Conservation (phyloP, 805 yeast genomes). For the Brettanomyces bruxellensis region DNA sequence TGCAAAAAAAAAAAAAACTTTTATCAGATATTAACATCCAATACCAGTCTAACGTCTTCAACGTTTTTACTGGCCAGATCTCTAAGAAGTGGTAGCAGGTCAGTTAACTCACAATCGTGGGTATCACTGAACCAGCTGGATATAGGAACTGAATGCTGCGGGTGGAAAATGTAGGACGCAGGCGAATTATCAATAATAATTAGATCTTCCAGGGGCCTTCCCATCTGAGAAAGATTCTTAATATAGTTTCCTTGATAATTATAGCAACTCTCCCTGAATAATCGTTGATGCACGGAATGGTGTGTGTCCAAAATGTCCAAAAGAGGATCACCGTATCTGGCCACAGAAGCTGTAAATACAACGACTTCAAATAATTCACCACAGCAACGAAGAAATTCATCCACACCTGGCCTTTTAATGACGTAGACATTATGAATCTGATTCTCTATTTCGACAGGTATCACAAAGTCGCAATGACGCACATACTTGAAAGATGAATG, state of each 20-base stretch:
- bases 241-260: conserved; percentile 92
- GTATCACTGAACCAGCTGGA: conserved; percentile 98
- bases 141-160: conserved; percentile 95
- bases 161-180: conserved; percentile 95
- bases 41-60: conserved; percentile 75
- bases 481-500: conserved; percentile 91
- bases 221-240: conserved; percentile 88
- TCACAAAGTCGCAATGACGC: conserved; percentile 89
- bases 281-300: conserved; percentile 74
- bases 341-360: conserved; percentile 92
- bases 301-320: conserved; percentile 79
- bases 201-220: conserved; percentile 77
- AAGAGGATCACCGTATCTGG: conserved; percentile 93
- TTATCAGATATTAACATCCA: conserved; percentile 56
- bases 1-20: background rate
- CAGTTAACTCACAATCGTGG: conserved; percentile 91
- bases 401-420: conserved; percentile 96
- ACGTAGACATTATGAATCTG: conserved; percentile 92
- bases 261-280: conserved; percentile 90
- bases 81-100: conserved; percentile 82
- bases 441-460: conserved; percentile 93
- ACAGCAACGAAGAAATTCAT: conserved; percentile 75
- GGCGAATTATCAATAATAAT: conserved; percentile 96
- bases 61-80: conserved; percentile 69
- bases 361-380: conserved; percentile 90